Percentiles rank a stretch among this genome's conserved stretches.
Conservation (phyloP, 31 red algal genomes). For the Asparagopsis taxiformis region DNA sequence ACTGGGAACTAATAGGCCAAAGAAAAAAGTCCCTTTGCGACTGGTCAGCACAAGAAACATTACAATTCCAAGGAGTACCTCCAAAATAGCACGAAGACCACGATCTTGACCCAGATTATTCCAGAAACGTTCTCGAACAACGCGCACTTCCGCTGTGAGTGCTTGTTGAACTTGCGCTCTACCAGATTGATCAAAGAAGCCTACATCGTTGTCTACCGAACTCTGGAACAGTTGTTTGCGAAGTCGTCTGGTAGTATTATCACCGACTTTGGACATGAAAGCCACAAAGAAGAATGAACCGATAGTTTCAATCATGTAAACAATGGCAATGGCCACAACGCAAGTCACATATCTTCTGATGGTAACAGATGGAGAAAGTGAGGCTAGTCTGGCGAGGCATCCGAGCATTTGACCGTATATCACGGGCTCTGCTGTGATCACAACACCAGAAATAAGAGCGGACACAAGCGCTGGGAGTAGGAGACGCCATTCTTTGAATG, state of each 20-base stretch:
- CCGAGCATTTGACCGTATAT: too few species aligned
- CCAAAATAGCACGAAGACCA: conserved; percentile 65
- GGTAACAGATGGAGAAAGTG: too few species aligned
- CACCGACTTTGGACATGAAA: conserved; percentile 34
- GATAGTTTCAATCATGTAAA: conserved; percentile 43
- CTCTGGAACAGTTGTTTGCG: conserved; percentile 29
- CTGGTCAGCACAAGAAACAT: conserved; percentile 32
- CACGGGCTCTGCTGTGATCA: too few species aligned
- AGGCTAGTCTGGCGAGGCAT: too few species aligned
- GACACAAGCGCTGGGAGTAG: too few species aligned
- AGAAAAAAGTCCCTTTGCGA: conserved; percentile 37
- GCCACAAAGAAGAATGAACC: conserved; percentile 35
- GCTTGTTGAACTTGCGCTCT: conserved; percentile 20
- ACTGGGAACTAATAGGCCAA: conserved; percentile 49
- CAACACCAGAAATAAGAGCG: too few species aligned
- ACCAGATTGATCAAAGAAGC: conserved; percentile 62
- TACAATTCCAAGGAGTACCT: conserved; percentile 42
- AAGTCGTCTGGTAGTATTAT: conserved; percentile 46
- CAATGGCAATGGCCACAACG: conserved; percentile 23
- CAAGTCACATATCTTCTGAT: too few species aligned
- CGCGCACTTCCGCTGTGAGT: conserved; percentile 26
- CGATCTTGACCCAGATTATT: conserved; percentile 61
- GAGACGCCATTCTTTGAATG: too few species aligned
- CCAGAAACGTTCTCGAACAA: conserved; percentile 51
- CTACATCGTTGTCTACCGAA: conserved; percentile 30